phyloP scores from a whole-genome alignment of 202 grass and related monocot genomes.

The Musa balbisiana region DNA sequence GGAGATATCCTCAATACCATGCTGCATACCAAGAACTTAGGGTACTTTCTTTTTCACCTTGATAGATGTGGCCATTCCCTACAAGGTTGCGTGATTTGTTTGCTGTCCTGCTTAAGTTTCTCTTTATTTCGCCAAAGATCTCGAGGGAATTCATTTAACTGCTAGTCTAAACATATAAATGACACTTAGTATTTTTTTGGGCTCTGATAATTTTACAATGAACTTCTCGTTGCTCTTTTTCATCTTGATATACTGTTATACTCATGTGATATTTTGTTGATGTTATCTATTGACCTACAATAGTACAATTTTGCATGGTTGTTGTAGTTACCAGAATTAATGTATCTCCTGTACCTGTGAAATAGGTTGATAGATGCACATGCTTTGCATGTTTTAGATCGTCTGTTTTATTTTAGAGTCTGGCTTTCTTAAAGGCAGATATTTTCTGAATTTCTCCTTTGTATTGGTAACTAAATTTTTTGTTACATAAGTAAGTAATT shows the following conservation, averaged over 20 bases:
- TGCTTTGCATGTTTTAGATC: neutral
- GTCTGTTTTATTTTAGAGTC: neutral
- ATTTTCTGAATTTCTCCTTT: neutral
- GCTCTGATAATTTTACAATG: neutral
- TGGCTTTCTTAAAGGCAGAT: neutral
- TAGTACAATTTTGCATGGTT: neutral
- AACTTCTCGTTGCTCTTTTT: neutral
- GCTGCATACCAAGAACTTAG: conserved; percentile 90
- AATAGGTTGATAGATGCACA: neutral
- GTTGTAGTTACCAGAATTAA: neutral
- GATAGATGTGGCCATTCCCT: neutral
- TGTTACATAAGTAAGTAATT: neutral
- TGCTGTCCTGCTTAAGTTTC: neutral
- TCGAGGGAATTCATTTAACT: too few species aligned
- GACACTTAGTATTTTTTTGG: too few species aligned
- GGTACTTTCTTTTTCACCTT: conserved; percentile 30
- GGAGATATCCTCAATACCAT: conserved; percentile 80
- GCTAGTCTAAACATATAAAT: too few species aligned
- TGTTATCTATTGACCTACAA: neutral
- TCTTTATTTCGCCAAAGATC: neutral
- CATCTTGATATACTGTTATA: neutral
- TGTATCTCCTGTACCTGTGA: neutral
- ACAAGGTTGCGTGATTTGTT: neutral
- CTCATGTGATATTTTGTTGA: neutral
- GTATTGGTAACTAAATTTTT: neutral